Conservation (phyloP, 371 early-diverging fungal genomes). For the Circinella umbellata region DNA sequence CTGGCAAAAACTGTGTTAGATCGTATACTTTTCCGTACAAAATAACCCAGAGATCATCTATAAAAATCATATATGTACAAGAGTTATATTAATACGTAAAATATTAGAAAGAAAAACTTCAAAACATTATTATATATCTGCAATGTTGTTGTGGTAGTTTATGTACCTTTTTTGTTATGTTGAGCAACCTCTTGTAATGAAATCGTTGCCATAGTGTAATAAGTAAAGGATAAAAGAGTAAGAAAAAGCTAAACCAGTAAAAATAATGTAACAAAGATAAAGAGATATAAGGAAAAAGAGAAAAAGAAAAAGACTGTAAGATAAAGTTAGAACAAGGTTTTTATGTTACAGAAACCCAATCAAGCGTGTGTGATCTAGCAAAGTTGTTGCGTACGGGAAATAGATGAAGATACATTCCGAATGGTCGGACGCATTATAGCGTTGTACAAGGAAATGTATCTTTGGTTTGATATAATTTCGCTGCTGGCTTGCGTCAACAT, state of each 20-base stretch:
- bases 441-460: no score
- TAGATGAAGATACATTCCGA: no score
- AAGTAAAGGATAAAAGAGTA: no score
- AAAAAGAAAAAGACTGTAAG: constrained; percentile 11
- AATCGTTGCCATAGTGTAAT: constrained; percentile 28
- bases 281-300: neutral
- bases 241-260: no score
- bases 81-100: no score
- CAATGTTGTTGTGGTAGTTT: neutral
- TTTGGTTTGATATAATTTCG: no score
- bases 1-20: constrained; percentile 74
- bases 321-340: constrained; percentile 1
- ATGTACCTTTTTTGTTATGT: constrained; percentile 63
- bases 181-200: constrained; percentile 66
- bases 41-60: constrained; percentile 84
- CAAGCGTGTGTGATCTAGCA: no score
- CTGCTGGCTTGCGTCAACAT: no score
- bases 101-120: neutral
- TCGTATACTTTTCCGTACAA: constrained; percentile 86
- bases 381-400: no score
- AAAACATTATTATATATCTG: neutral
- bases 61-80: neutral
- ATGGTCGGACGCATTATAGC: no score
- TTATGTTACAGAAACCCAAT: no score
- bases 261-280: no score